These are phyloP conservation scores for Symbiodinium natans DNA, from an alignment of 73 alveolate genomes.

Conservation along the genomic window DNA sequence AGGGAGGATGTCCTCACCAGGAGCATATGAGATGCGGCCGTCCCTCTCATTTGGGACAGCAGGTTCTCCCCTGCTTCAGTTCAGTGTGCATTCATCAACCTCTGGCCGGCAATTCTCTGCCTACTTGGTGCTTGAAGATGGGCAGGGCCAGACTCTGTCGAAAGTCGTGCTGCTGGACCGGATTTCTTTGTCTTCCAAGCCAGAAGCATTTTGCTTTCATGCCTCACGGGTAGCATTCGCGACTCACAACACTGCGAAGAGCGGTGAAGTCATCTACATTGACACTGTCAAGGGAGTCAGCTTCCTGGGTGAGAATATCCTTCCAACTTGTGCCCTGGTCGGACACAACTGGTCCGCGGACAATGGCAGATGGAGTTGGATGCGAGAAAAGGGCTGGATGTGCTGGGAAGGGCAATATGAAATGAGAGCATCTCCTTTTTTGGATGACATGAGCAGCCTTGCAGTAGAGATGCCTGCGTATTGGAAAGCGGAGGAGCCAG, in stretches of 20 bases:
- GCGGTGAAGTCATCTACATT: not conserved
- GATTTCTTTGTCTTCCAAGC: not conserved
- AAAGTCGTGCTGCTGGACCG: not conserved
- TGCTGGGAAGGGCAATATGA: not conserved
- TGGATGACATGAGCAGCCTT: not conserved
- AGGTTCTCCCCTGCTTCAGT: no score
- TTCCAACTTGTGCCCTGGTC: not conserved
- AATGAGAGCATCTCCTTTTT: not conserved
- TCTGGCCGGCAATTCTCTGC: not conserved
- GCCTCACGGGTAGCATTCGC: not conserved
- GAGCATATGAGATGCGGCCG: no score
- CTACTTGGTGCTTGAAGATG: not conserved
- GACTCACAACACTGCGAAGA: not conserved
- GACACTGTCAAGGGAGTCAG: not conserved
- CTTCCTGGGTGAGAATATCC: not conserved
- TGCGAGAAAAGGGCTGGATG: not conserved
- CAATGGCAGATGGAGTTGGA: not conserved
- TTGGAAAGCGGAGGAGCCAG: not conserved
- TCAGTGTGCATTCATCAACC: not conserved
- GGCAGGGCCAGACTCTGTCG: not conserved
- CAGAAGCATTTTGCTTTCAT: no score
- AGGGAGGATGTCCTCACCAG: no score
- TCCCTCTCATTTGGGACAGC: no score
- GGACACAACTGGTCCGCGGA: not conserved
- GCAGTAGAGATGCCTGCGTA: not conserved